These are phyloP conservation scores for Mediolabrus comicus DNA, from an alignment of 108 stramenopile genomes.

Conservation along the genomic window DNA sequence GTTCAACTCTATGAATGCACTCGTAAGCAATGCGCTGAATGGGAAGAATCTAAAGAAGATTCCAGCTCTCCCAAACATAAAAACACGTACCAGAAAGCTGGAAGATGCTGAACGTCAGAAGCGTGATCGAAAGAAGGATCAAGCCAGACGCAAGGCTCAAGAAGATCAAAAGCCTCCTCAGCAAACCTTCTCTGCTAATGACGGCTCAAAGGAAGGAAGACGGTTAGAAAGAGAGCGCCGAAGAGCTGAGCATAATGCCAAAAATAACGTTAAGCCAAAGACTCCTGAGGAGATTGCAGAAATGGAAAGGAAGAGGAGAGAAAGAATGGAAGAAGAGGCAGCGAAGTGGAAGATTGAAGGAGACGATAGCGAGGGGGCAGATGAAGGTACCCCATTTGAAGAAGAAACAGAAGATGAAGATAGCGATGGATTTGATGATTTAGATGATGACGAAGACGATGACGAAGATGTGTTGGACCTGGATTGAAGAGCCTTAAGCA, in stretches of 20 bases:
- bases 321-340: slow-evolving; percentile 82
- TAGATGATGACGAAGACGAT: slow-evolving; percentile 40
- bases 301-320: slow-evolving; percentile 75
- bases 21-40: slow-evolving; percentile 52
- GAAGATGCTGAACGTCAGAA: slow-evolving; percentile 73
- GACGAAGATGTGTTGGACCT: slow-evolving; percentile 81
- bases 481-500: slow-evolving; percentile 47
- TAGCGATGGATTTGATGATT: slow-evolving; percentile 28
- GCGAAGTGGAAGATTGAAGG: slow-evolving; percentile 81
- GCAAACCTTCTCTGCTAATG: slow-evolving; percentile 55
- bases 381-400: slow-evolving; percentile 47
- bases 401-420: slow-evolving; percentile 35
- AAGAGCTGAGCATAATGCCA: slow-evolving; percentile 63
- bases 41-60: slow-evolving; percentile 53
- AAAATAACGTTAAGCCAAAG: slow-evolving; percentile 68
- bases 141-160: slow-evolving; percentile 47
- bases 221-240: slow-evolving; percentile 79
- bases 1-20: slow-evolving; percentile 68
- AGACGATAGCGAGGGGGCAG: slow-evolving; percentile 54
- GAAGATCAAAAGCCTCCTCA: slow-evolving; percentile 29
- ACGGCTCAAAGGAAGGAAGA: slow-evolving; percentile 77
- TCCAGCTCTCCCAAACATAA: slow-evolving; percentile 66
- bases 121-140: slow-evolving; percentile 65
- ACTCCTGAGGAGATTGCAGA: slow-evolving; percentile 87
- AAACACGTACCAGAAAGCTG: slow-evolving; percentile 84